Evolutionary conservation across 352 stramenopile genomes (phyloP).

Genomic region (Globisporangium polare): DNA sequence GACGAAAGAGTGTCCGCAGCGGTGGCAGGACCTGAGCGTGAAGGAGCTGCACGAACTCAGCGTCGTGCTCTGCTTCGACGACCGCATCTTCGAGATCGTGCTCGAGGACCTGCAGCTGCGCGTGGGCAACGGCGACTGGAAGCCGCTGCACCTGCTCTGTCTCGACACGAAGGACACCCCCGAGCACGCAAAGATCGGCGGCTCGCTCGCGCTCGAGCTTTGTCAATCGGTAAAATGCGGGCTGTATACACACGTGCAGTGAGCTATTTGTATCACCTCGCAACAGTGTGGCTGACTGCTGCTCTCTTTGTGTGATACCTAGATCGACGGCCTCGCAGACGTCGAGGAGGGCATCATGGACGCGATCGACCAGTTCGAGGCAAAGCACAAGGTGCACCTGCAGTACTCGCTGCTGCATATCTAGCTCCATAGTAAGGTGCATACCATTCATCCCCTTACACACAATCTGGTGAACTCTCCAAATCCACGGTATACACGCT

Average conservation of each 20-base stretch:
- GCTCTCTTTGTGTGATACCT: not conserved
- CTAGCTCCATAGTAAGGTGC: conserved; percentile 15
- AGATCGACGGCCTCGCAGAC: conserved; percentile 53
- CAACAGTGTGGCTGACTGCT: not conserved
- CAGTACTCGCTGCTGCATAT: conserved; percentile 66
- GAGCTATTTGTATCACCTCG: not conserved
- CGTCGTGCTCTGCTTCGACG: conserved; percentile 89
- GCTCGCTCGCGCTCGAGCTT: conserved; percentile 71
- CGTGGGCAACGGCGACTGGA: conserved; percentile 43
- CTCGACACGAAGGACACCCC: conserved; percentile 88
- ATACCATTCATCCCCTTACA: not conserved
- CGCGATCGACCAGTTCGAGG: conserved; percentile 58
- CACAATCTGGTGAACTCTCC: not conserved
- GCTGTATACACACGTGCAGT: not conserved
- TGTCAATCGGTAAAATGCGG: conserved; percentile 60
- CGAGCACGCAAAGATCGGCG: conserved; percentile 81
- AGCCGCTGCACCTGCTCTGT: conserved; percentile 78
- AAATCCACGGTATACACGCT: too few species aligned
- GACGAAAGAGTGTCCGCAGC: conserved; percentile 81
- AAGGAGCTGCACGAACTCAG: conserved; percentile 73
- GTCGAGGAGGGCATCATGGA: conserved; percentile 47
- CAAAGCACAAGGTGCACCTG: conserved; percentile 52
- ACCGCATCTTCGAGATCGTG: conserved; percentile 88
- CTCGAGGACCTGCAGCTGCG: conserved; percentile 74
- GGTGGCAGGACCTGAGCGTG: conserved; percentile 79